Conservation (phyloP, 306 rosid species). For the Vicia sativa region DNA sequence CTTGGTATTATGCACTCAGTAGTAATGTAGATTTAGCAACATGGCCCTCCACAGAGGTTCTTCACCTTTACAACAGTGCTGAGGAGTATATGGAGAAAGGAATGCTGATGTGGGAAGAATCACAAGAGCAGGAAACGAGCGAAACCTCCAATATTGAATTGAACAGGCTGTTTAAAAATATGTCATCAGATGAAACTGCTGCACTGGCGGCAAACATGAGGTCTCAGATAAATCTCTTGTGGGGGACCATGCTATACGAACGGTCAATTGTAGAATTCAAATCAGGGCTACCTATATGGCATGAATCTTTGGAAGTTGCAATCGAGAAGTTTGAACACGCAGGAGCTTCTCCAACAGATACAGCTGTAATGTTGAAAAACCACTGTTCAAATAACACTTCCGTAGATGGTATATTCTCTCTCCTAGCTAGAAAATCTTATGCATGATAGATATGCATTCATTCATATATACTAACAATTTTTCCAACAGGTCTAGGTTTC, state of each 20-base stretch:
- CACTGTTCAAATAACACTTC: conserved; percentile 73
- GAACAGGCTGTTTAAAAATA: conserved; percentile 48
- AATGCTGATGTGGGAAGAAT: conserved; percentile 75
- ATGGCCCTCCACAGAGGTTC: conserved; percentile 62
- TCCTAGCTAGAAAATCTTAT: conserved; percentile 24
- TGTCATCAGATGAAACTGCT: conserved; percentile 60
- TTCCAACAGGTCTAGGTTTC: conserved; percentile 67
- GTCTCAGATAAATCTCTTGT: conserved; percentile 75
- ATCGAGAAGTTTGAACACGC: conserved; percentile 81
- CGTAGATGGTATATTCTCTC: conserved; percentile 56
- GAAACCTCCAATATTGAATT: conserved; percentile 48
- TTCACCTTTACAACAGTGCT: conserved; percentile 71
- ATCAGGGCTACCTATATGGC: conserved; percentile 72
- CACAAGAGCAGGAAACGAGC: conserved; percentile 42
- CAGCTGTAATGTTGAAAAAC: conserved; percentile 78
- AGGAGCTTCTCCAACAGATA: conserved; percentile 84
- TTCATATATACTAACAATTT: conserved; percentile 16
- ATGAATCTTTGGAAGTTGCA: conserved; percentile 71
- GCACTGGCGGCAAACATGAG: conserved; percentile 65
- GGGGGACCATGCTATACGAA: conserved; percentile 92
- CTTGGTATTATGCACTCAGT: conserved; percentile 77
- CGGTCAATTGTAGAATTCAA: conserved; percentile 81
- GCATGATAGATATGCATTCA: neutral
- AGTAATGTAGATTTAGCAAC: conserved; percentile 53
- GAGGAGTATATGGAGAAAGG: conserved; percentile 90